Base-by-base conservation (phyloP, 768 basidiomycete genomes). In the Auricularia sp. region DNA sequence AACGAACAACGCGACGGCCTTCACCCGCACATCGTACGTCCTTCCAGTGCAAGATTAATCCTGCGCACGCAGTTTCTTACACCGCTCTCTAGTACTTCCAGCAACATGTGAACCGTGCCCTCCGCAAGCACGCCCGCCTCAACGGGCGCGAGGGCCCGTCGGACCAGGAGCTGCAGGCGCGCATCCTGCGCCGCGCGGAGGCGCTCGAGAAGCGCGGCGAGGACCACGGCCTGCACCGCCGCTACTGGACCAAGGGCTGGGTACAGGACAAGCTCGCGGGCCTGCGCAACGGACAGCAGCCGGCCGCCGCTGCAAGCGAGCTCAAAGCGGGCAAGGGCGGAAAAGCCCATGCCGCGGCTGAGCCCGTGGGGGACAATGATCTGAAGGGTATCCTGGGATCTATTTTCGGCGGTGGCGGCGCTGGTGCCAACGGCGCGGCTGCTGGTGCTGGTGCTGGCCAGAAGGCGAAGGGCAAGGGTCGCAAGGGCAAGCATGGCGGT, bases 121-220 rank as follows among this genome's bases (percentile, higher is more conserved):
- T 82, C 63, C 80, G 78, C 64, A 87, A 89, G 62, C 79, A 85
- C 61, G 87, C 88, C 7, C 84, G 81, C 61, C 87, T 91, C 84
- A 83, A 83, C 3, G 84, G 87, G 14, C 82, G 81, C 44, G 74
- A 75, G 23, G 79, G 71, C 7, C 86, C 86, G 5, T 77, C 81
- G 23, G 76, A 76, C 14, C 75, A 77, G 33, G 76, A 79, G 16
- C 79, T 89, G 62, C 73, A 76, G 44, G 74, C 68, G 7, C 79
- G 77, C 65, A 71, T 86, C 39, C 47, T 51, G 5, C 47, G 47
- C 10, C 47, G 47, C 47, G 47, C 47, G 18, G 47, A 51, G 18
- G 47, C 16, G n/a, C 43, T 68, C 21, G 51, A 60, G 21, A 63
- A 66, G 63, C 56, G 69, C 7, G 64, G 62, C 66, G 62, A 60